Evolutionary conservation across 495 filamentous ascomycete species (phyloP), one percentile per base, ranked within the genome.

Genomic region (Tetracladium setigerum): DNA sequence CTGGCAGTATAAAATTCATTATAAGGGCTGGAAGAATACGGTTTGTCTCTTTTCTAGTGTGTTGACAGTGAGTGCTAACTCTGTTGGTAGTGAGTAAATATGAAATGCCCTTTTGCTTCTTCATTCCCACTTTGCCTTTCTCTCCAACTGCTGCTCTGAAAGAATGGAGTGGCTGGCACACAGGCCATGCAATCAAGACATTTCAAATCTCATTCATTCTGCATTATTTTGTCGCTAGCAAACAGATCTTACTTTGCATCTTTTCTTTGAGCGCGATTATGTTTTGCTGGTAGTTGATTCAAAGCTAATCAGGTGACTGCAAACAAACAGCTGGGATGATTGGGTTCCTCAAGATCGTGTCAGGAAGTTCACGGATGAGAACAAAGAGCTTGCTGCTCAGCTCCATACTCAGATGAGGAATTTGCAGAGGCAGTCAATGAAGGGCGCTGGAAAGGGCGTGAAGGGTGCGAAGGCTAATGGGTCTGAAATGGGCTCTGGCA

Each of bases 1-100:
- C 35, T 84, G 76, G 49, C 79, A 86, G 60, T 98, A 92, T 63
- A 85, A 86, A 52, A 88, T 98, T 39, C 92, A 98, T 65, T 98
- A 98, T 69, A 96, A 96, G 64, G 92, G 92, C 50, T 97, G 92
- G 92, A 98, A 98, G 69, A 87, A 87, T 61, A 95, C 89, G 40
- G 52, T 55, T 27, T 27, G 22, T 27, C 22, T 27, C 22, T 27
- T 7, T 27, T 7, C 7, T 7, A 7, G 7, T 27, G 22, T 27
- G 22, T 27, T 3, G 22, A 27, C 3, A 27, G 22, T 27, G 3
- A 27, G 7, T 27, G 22, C 22, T 27, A 27, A 27, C 22, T 27
- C 7, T 3, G 22, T 27, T 27, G 22, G 22, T 27, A 27, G 22
- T 27, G 22, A 27, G 22, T 27, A 27, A 27, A 27, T 3, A 27